Evolutionary conservation across 345 rosid genomes (phyloP).

Genomic region (Acer campestre): DNA sequence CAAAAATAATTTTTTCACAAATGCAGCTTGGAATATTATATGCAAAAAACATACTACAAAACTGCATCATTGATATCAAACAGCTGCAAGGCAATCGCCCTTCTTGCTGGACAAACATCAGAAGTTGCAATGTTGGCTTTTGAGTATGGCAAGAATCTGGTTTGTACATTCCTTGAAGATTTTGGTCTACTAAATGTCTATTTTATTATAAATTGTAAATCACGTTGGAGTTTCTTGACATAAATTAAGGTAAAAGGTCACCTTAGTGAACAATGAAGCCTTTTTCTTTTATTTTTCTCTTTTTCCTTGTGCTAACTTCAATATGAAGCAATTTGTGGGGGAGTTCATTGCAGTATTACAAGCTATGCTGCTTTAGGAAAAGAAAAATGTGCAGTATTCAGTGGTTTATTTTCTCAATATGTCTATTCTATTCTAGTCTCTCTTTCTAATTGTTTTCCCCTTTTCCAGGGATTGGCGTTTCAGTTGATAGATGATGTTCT

Average conservation of each 20-base stretch:
- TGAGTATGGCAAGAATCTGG: slow-evolving; percentile 94
- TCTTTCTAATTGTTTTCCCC: slow-evolving; percentile 12
- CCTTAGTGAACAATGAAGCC: neutral
- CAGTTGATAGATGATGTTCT: slow-evolving; percentile 93
- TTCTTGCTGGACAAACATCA: slow-evolving; percentile 88
- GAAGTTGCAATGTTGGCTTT: slow-evolving; percentile 83
- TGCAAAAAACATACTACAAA: slow-evolving; percentile 88
- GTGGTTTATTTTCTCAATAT: neutral
- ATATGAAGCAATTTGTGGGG: neutral
- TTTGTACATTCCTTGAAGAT: slow-evolving; percentile 41
- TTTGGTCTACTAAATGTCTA: neutral
- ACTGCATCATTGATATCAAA: slow-evolving; percentile 89
- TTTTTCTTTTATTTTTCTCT: neutral
- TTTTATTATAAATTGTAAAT: neutral
- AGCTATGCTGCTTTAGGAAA: neutral
- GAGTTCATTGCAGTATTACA: neutral
- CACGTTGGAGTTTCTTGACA: neutral
- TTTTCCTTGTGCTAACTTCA: neutral
- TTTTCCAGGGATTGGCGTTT: slow-evolving; percentile 83
- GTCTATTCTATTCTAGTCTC: neutral
- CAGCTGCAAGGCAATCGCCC: slow-evolving; percentile 88
- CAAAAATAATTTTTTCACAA: slow-evolving; percentile 7
- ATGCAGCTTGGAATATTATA: slow-evolving; percentile 83
- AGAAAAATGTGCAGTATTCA: neutral
- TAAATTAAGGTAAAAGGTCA: neutral